Conservation (phyloP, 2,329 filamentous ascomycete species). For the Bipolaris zeicola region DNA sequence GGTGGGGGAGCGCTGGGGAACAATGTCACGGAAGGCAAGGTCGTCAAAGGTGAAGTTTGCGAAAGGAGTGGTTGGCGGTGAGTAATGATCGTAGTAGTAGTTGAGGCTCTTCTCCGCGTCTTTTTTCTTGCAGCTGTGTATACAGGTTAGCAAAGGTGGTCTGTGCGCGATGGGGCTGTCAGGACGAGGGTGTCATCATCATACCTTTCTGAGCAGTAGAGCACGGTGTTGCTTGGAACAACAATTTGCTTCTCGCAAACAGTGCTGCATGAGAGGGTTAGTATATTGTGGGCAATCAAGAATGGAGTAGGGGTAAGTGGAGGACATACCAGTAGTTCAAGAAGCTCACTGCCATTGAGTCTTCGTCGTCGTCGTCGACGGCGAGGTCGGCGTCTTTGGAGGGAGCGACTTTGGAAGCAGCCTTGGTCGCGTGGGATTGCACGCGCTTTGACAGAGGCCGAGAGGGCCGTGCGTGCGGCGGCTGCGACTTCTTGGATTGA, state of each 20-base stretch:
- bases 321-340: slow-evolving; percentile 58
- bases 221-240: slow-evolving; percentile 62
- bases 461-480: slow-evolving; percentile 42
- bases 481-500: slow-evolving; percentile 44
- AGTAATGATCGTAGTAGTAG: slow-evolving; percentile 39
- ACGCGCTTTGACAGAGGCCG: slow-evolving; percentile 45
- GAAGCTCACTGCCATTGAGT: slow-evolving; percentile 59
- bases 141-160: slow-evolving; percentile 20
- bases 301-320: neutral
- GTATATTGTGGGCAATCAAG: slow-evolving; percentile 3
- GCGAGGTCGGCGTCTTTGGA: slow-evolving; percentile 30
- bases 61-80: slow-evolving; percentile 46
- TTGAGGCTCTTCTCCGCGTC: slow-evolving; percentile 49
- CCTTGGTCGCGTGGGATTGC: slow-evolving; percentile 39
- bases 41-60: slow-evolving; percentile 48
- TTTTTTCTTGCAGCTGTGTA: slow-evolving; percentile 53
- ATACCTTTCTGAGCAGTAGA: slow-evolving; percentile 70
- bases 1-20: slow-evolving; percentile 56
- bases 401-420: slow-evolving; percentile 29
- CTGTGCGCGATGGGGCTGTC: neutral
- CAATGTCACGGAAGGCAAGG: slow-evolving; percentile 51
- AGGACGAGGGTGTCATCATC: slow-evolving; percentile 38
- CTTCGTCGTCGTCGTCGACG: slow-evolving; percentile 50
- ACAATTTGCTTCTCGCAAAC: slow-evolving; percentile 70
- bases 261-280: slow-evolving; percentile 52